A percentile compares a stretch with the other conserved stretches of the same genome.
Evolutionary conservation across 2,329 filamentous ascomycete genomes (phyloP).

Genomic region (Neopestalotiopsis clavispora): DNA sequence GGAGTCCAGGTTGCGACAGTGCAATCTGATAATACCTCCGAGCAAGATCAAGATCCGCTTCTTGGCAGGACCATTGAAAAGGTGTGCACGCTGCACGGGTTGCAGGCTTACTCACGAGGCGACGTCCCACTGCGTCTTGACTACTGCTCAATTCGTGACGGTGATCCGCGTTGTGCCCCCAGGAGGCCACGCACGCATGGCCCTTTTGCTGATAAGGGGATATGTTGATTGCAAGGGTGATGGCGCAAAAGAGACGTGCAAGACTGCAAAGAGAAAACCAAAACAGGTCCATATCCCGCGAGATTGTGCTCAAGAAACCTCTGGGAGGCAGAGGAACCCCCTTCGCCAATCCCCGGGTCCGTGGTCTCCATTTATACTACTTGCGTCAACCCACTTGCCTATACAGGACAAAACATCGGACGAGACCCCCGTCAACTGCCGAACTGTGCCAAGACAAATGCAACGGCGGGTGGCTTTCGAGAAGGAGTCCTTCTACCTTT

Average conservation of each 20-base stretch:
- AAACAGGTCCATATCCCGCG: too few species aligned
- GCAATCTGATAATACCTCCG: conserved; percentile 1
- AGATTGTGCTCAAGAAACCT: too few species aligned
- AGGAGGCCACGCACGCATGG: neutral
- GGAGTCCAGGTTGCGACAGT: neutral
- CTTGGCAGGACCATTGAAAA: neutral
- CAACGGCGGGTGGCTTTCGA: conserved; percentile 1
- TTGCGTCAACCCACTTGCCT: neutral
- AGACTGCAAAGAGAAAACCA: too few species aligned
- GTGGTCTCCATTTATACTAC: neutral
- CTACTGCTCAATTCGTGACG: neutral
- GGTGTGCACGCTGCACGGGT: neutral
- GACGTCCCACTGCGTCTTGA: neutral
- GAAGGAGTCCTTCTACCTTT: neutral
- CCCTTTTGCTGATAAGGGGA: neutral
- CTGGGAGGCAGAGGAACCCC: too few species aligned
- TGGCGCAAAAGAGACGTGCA: neutral
- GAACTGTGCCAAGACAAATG: conserved; percentile 1
- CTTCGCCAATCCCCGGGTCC: neutral
- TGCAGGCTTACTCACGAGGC: neutral
- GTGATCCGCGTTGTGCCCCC: neutral
- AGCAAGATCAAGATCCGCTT: neutral
- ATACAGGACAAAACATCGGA: neutral
- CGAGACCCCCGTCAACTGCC: neutral
- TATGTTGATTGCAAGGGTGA: neutral